Percentiles rank a stretch among this genome's conserved stretches.
These are phyloP conservation scores for Colletotrichum sublineola DNA, from an alignment of 2,329 filamentous ascomycete species.

Conservation along the genomic window DNA sequence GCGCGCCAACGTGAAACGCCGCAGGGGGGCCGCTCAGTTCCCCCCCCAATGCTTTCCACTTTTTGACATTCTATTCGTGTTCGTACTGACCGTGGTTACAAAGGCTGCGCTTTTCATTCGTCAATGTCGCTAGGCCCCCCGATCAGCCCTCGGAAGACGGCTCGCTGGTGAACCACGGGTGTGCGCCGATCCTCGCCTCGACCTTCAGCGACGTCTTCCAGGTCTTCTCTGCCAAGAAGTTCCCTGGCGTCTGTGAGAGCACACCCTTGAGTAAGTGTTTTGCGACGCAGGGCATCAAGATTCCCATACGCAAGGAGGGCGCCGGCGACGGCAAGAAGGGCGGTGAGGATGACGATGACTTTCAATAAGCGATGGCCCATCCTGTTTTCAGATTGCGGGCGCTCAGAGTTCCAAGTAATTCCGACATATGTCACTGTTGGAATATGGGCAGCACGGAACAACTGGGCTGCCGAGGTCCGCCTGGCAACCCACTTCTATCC, in stretches of 20 bases:
- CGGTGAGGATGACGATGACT: constrained; percentile 66
- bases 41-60: too few relatives aligned
- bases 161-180: constrained; percentile 75
- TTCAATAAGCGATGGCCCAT: background rate
- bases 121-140: constrained; percentile 72
- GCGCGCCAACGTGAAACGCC: constrained; percentile 30
- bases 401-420: constrained; percentile 19
- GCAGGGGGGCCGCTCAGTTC: too few relatives aligned
- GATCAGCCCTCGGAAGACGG: constrained; percentile 51
- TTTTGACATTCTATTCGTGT: background rate
- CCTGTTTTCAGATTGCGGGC: background rate
- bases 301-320: constrained; percentile 89
- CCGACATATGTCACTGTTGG: constrained; percentile 16
- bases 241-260: constrained; percentile 96
- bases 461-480: too few relatives aligned
- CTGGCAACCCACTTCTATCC: too few relatives aligned
- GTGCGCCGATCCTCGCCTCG: constrained; percentile 85
- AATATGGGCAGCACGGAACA: too few relatives aligned
- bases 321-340: constrained; percentile 62
- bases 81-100: constrained; percentile 3
- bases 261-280: constrained; percentile 93
- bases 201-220: constrained; percentile 91
- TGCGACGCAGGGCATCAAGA: constrained; percentile 94
- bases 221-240: constrained; percentile 97
- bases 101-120: constrained; percentile 79